Evolutionary conservation across 305 asterid species (phyloP).

Genomic region (Ajuga reptans): DNA sequence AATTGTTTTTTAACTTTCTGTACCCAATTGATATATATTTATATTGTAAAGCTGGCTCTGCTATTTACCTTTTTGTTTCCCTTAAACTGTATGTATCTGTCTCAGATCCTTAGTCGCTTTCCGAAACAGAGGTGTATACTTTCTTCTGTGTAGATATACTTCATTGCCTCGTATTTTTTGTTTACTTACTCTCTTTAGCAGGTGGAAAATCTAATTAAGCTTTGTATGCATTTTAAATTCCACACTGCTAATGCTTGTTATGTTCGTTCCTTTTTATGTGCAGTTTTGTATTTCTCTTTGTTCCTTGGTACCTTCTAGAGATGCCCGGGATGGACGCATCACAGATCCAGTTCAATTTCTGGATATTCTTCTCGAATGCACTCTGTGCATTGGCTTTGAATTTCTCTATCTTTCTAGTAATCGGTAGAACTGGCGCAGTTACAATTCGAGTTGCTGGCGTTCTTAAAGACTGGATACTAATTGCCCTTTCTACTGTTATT

Average conservation of each 20-base stretch:
- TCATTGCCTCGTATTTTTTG: background rate
- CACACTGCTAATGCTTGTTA: conserved; percentile 2
- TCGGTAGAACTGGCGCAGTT: conserved; percentile 98
- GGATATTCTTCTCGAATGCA: conserved; percentile 99
- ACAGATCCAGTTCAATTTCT: conserved; percentile 75
- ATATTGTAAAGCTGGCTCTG: background rate
- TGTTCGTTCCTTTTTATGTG: conserved; percentile 24
- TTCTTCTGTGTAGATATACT: background rate
- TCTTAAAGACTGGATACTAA: conserved; percentile 94
- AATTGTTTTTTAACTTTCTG: background rate
- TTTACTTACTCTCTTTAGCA: background rate
- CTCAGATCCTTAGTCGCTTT: background rate
- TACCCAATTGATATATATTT: background rate
- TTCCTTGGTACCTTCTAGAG: conserved; percentile 98
- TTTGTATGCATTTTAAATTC: conserved; percentile 1
- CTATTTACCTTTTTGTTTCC: background rate
- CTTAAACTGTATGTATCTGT: background rate
- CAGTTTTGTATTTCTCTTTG: conserved; percentile 87
- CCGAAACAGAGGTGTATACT: background rate
- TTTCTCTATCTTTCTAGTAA: conserved; percentile 87
- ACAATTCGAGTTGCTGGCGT: conserved; percentile 98
- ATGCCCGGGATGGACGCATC: conserved; percentile 87
- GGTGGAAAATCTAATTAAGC: conserved; percentile 14
- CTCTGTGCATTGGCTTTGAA: conserved; percentile 90
- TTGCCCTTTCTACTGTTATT: conserved; percentile 81